A percentile compares a stretch with the other conserved stretches of the same genome.
Conservation (phyloP, 2,329 filamentous ascomycete genomes). For the Botrytis cinerea region DNA sequence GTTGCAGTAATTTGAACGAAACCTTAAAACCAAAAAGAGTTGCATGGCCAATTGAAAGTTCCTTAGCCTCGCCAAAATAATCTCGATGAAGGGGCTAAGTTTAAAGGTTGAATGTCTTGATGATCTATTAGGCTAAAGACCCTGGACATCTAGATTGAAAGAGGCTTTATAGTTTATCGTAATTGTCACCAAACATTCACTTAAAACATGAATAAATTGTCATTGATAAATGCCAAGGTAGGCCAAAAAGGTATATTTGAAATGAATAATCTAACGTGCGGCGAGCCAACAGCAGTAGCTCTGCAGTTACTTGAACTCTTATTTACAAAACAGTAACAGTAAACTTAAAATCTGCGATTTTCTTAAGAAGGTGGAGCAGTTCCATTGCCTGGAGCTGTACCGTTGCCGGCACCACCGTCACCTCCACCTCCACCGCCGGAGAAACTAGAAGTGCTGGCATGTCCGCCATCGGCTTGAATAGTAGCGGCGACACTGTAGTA, state of each 20-base stretch:
- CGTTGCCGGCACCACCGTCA: background rate
- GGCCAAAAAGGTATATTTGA: background rate
- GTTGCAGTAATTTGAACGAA: background rate
- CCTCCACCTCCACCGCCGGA: background rate
- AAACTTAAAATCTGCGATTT: background rate
- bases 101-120: no score
- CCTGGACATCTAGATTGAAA: background rate
- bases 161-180: background rate
- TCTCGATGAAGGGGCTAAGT: background rate
- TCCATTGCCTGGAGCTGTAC: background rate
- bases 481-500: background rate
- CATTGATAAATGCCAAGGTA: background rate
- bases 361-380: background rate
- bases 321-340: background rate
- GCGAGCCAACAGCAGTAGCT: background rate
- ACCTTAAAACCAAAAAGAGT: fast-evolving
- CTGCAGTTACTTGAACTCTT: background rate
- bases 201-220: background rate
- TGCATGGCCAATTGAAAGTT: background rate
- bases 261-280: background rate
- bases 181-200: background rate
- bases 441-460: background rate
- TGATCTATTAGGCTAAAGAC: no score
- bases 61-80: background rate
- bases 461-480: background rate